Percentiles rank a stretch among this genome's conserved stretches.
Evolutionary conservation across 345 rosid genomes (phyloP).

Genomic region (Populus alba): DNA sequence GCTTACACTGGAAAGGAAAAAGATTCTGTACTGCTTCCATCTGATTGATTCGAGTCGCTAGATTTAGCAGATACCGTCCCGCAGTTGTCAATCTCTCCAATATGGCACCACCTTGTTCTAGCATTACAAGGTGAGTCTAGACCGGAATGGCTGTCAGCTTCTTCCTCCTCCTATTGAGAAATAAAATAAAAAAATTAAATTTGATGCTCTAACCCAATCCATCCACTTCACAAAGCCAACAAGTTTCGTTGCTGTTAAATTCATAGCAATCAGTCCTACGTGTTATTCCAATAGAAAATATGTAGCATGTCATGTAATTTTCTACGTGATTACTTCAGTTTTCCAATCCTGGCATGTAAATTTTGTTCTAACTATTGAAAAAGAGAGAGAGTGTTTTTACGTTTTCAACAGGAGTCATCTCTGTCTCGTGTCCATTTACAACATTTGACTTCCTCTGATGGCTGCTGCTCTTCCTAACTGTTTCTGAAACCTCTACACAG

Average conservation of each 20-base stretch:
- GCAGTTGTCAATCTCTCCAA: conserved; percentile 13
- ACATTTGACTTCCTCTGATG: conserved; percentile 3
- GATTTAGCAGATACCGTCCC: conserved; percentile 36
- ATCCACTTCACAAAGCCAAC: background rate
- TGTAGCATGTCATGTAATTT: too few species aligned
- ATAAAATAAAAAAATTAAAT: background rate
- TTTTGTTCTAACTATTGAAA: background rate
- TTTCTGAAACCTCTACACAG: conserved; percentile 28
- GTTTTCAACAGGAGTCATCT: conserved; percentile 7
- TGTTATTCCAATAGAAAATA: too few species aligned
- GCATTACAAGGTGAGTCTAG: conserved; percentile 3
- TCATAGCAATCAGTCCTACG: too few species aligned
- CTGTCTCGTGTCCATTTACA: conserved; percentile 11
- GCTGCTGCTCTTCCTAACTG: background rate
- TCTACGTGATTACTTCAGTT: too few species aligned
- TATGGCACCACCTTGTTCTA: conserved; percentile 7
- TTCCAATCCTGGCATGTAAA: background rate
- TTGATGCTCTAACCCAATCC: background rate
- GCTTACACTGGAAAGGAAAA: conserved; percentile 77
- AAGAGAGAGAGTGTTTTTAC: background rate
- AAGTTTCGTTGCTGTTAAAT: too few species aligned
- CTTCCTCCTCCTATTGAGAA: conserved; percentile 28
- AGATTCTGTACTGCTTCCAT: conserved; percentile 49
- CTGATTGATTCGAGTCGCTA: conserved; percentile 50
- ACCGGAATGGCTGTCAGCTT: conserved; percentile 18